These are phyloP conservation scores for Harringtonia lauricola DNA, from an alignment of 2,329 filamentous ascomycete genomes.

Conservation along the genomic window DNA sequence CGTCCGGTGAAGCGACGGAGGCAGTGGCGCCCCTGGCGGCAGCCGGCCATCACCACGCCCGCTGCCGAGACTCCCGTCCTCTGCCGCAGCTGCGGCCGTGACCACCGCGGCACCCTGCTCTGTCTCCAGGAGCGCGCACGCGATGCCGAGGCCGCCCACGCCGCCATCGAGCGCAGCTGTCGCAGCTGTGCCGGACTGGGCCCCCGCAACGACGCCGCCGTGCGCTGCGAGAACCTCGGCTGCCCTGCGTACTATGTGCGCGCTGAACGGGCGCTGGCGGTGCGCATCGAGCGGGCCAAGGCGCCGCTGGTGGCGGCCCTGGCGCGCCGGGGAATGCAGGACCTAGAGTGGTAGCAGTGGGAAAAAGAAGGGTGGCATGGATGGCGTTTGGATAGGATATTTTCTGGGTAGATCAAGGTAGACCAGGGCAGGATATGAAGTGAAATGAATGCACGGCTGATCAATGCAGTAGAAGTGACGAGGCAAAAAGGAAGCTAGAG, in stretches of 20 bases:
- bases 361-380: neutral
- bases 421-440: too few relatives aligned
- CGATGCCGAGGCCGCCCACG: conserved; percentile 49
- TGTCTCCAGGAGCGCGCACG: conserved; percentile 51
- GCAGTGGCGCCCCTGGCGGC: too few relatives aligned
- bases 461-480: too few relatives aligned
- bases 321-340: conserved; percentile 17
- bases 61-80: neutral
- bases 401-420: too few relatives aligned
- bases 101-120: conserved; percentile 50
- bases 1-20: conserved; percentile 30
- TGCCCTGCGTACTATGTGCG: conserved; percentile 86
- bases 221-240: conserved; percentile 83
- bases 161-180: conserved; percentile 61
- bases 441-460: too few relatives aligned
- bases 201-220: conserved; percentile 62
- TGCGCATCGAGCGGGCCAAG: conserved; percentile 27
- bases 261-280: conserved; percentile 46
- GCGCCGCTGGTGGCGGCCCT: conserved; percentile 24
- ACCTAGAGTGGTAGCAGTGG: conserved; percentile 23
- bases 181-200: conserved; percentile 66
- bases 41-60: too few relatives aligned
- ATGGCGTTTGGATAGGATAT: too few relatives aligned
- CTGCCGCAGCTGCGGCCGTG: conserved; percentile 44
- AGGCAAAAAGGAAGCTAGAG: too few relatives aligned